Conservation (phyloP, 768 basidiomycete species). For the Termitomyces sp. region DNA sequence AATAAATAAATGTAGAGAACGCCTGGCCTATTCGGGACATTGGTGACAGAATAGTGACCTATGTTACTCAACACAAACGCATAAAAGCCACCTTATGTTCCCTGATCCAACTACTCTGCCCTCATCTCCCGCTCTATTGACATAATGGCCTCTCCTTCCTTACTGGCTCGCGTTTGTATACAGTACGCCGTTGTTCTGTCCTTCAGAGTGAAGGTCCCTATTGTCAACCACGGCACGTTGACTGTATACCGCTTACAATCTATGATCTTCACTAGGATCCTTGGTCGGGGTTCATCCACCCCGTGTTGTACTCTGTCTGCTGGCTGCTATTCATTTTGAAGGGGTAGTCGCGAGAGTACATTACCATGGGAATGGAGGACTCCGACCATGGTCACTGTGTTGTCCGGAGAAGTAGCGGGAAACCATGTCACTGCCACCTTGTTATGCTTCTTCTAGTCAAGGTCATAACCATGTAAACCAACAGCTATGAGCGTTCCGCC, state of each 20-base stretch:
- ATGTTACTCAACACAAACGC: neutral
- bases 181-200: neutral
- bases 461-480: neutral
- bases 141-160: neutral
- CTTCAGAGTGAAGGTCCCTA: no score
- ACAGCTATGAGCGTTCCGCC: no score
- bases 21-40: neutral
- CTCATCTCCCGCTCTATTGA: neutral
- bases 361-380: constrained; percentile 4
- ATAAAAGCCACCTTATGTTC: neutral
- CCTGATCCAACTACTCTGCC: neutral
- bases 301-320: constrained; percentile 2
- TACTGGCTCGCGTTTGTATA: no score
- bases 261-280: neutral
- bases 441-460: no score
- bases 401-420: neutral
- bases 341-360: neutral
- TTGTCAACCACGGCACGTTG: neutral
- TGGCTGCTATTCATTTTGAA: neutral
- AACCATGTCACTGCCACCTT: neutral
- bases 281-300: constrained; percentile 1
- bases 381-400: neutral
- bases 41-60: neutral
- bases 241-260: neutral
- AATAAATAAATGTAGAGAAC: neutral